Base-by-base conservation (phyloP, 306 rosid species). In the Cucumis cinereus region DNA sequence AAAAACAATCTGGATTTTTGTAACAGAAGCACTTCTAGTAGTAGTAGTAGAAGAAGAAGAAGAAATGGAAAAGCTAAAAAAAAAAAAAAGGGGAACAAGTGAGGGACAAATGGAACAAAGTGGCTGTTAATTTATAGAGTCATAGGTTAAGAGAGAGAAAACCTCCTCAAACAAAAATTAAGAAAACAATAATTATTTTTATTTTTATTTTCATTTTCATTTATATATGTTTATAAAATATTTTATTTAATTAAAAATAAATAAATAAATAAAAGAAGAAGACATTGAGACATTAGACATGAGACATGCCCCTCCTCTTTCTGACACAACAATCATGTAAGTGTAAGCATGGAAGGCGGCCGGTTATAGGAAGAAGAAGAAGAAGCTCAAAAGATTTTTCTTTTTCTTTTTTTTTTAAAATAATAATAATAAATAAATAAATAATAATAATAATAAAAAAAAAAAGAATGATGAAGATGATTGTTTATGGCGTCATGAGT, bases 291-390 rank as follows among this genome's bases (percentile, higher is more conserved):
- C 54, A 68, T 22, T 22, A 68, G 74, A 68, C 74, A 41, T 68
- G 89, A 77, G 90, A 86, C 90, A 91, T 91, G 88, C 89, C 89
- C 64, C 88, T 87, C 80, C 80, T 84, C 85, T 52, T 22, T 83
- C 96, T 92, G 99, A 95, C 97, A 88, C 79, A 86, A 82, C 98
- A 95, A 95, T 95, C 99, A 92, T 95, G 92, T 88, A 88, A 78
- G 84, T 85, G 98, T 88, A 95, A 95, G 97, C 99, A 92, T 87
- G 96, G 96, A 95, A 92, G 99, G 92, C 99, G 99, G 99, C 99
- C 92, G 95, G 93, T 86, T 90, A 35, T 63, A 88, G 79, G 88
- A 86, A 20, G 30, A 66, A 66, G 81, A 30, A 30, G 35, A 30
- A 30, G 30, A 66, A 66, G 82, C 82, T 89, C 78, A 80, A 83